Conservation (phyloP, 2,329 filamentous ascomycete genomes). For the Aureobasidium sp. region DNA sequence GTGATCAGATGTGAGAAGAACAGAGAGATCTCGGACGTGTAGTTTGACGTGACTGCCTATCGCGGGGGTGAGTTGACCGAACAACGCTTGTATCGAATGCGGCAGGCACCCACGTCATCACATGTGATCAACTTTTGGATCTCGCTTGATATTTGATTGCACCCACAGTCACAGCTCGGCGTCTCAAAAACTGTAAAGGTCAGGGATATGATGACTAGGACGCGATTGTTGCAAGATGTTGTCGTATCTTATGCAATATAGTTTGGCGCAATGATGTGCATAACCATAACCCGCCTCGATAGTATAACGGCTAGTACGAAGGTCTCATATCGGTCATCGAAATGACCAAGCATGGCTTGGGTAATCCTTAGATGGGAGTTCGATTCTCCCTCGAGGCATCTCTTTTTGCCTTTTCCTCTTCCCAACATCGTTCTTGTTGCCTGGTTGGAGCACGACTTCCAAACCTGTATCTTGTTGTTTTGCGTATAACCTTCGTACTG, state of each 20-base stretch:
- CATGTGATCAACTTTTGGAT: not conserved
- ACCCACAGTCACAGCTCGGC: not conserved
- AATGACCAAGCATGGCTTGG: conserved; percentile 14
- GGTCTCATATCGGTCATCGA: conserved; percentile 14
- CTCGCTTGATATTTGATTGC: not conserved
- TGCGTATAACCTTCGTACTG: not conserved
- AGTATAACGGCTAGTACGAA: conserved; percentile 15
- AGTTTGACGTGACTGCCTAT: not conserved
- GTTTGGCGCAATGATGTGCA: too few relatives aligned
- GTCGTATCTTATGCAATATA: too few relatives aligned
- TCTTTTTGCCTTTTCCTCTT: not conserved
- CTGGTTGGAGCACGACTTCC: not conserved
- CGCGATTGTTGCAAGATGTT: too few relatives aligned
- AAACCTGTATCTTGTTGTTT: not conserved
- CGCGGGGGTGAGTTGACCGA: conserved; percentile 8
- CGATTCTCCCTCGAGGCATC: conserved; percentile 14
- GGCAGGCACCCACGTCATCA: conserved; percentile 7
- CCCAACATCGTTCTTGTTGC: not conserved
- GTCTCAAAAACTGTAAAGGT: too few relatives aligned
- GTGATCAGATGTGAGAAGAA: not conserved
- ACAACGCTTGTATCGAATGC: conserved; percentile 14
- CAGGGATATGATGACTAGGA: too few relatives aligned
- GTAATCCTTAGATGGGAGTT: conserved; percentile 15
- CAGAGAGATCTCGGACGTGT: not conserved
- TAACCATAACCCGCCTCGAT: conserved; percentile 8